Evolutionary conservation across 768 basidiomycete genomes (phyloP), one percentile per base, ranked within the genome.

Genomic region (Xerocomellus amylosporus): DNA sequence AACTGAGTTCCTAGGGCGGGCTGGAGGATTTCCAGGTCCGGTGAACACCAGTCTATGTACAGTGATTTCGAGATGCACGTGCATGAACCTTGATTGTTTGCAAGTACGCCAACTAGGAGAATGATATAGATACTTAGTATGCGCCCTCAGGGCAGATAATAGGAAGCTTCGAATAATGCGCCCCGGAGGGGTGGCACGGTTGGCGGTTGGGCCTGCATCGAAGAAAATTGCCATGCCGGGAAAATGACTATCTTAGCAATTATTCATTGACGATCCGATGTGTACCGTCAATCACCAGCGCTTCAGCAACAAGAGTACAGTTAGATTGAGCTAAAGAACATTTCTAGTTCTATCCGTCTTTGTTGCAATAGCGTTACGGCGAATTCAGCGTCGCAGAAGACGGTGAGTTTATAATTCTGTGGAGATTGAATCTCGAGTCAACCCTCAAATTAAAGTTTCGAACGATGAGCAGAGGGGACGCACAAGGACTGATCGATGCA

Each of bases 401-500:
- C 14, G 34, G 30, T 31, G 48, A 40, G 39, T 31, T 49, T 17
- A 45, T 28, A 45, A 50, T 30, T 49, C 61, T 60, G 43, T 14
- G 14, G 40, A 31, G 22, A 43, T 53, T 40, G 31, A 17, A 38
- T 38, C 26, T 14, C 19, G 24, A 20, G 46, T 54, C 49, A 53
- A 53, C 22, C 39, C 36, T 51, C 31, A 46, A 56, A 17, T 17
- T 28, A 45, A 49, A 19, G 22, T 31, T 49, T 50, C 39, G 9
- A 44, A 19, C n/a, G 49, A 45, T 6, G 17, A 62, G 26, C 26
- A 37, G n/a, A 10, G 38, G 38, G 33, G 31, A 67, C 61, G 50
- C 20, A 68, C 66, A 61, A 24, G 53, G 36, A 40, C 36, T 53
- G 42, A 46, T 57, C 31, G 45, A 54, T 58, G 22, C n/a, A n/a